Evolutionary conservation across 2,329 filamentous ascomycete genomes (phyloP), one percentile per base, ranked within the genome.

Genomic region (Epichloe uncinata): DNA sequence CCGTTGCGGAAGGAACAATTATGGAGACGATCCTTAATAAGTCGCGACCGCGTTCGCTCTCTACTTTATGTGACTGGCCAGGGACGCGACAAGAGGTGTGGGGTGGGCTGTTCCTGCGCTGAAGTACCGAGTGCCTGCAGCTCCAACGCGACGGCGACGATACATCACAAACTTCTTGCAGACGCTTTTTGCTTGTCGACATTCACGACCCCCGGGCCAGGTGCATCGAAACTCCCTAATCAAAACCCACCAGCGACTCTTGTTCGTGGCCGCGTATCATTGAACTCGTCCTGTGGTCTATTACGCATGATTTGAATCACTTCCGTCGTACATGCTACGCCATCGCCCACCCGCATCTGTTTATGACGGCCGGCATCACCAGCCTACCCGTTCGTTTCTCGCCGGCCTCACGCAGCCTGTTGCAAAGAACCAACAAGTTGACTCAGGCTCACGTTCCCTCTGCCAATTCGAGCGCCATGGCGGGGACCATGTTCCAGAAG

Each of bases 331-430:
- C 30, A 43, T 47, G 42, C 20, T 34, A 9, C 26, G 38, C 15
- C 40, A 34, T 40, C 40, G 38, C 16, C 41, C 30, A 9, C 20
- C 35, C 26, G 37, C 45, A 47, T 52, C 49, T 49, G 59, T 69
- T 62, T 63, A 69, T 69, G 67, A 63, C 53, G 59, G 55, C 58
- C 57, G 63, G 61, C 55, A 60, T 63, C 48, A 47, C 54, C 50
- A 55, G 57, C 53, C 59, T 67, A 33, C 51, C 58, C 37, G 47
- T 61, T 49, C 60, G 66, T 62, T 63, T 65, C 65, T 68, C 66
- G 61, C 63, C 64, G 61, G 58, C 63, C 55, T 55, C 56, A 50
- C 58, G 60, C 52, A 56, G 54, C 55, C 47, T 61, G 49, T 45
- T 59, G 43, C 57, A 49, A 38, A 57, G 45, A 59, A 55, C 57